These are phyloP conservation scores for Phascolomyces articulosus DNA, from an alignment of 371 early-diverging fungal genomes.

Conservation along the genomic window DNA sequence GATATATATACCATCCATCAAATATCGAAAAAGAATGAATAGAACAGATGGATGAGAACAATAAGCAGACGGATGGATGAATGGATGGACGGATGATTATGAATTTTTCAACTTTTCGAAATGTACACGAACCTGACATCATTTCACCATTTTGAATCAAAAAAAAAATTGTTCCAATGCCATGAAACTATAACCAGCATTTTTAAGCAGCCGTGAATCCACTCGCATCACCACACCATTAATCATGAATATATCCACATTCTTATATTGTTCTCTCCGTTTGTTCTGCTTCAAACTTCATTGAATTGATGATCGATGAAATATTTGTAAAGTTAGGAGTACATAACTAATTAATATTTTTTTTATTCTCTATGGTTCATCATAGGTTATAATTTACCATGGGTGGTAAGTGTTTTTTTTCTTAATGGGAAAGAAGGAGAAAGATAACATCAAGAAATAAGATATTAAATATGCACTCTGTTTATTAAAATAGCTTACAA, in stretches of 20 bases:
- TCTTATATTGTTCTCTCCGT: too few relatives aligned
- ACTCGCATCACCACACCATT: too few relatives aligned
- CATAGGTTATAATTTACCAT: conserved; percentile 6
- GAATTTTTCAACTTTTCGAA: not conserved
- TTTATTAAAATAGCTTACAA: conserved; percentile 68
- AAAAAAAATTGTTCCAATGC: too few relatives aligned
- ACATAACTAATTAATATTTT: not conserved
- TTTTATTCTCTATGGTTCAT: not conserved
- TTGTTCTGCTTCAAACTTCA: too few relatives aligned
- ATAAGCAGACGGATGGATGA: conserved; percentile 2
- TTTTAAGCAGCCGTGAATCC: too few relatives aligned
- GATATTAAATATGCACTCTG: too few relatives aligned
- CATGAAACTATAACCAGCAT: not conserved
- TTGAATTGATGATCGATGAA: too few relatives aligned
- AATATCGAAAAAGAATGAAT: not conserved
- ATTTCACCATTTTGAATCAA: not conserved
- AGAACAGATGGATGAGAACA: too few relatives aligned
- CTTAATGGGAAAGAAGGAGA: not conserved
- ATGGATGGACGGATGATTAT: conserved; percentile 11
- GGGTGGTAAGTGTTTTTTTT: conserved; percentile 14
- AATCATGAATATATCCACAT: too few relatives aligned
- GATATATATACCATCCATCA: not conserved
- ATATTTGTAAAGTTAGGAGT: too few relatives aligned
- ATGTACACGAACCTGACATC: not conserved
- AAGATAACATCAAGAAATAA: too few relatives aligned